phyloP scores from a whole-genome alignment of 2,329 filamentous ascomycete species.

The Aspergillus fumigatiaffinis region DNA sequence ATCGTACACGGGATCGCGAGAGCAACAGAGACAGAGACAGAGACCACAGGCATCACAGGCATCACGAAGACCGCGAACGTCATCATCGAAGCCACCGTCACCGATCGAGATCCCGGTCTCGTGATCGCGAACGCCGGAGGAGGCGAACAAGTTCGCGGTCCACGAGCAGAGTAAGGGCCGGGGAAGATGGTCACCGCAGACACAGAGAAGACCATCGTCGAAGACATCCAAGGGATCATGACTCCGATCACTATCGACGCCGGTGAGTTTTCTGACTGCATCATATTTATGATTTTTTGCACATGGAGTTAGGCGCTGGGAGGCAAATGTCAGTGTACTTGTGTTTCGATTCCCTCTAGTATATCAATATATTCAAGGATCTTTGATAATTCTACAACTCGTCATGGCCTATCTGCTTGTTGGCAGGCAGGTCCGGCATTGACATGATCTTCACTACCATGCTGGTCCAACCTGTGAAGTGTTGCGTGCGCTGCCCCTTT shows the following conservation, averaged over 20 bases:
- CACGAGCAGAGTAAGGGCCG: constrained; percentile 25
- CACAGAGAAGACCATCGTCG: constrained; percentile 23
- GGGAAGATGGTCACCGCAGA: constrained; percentile 21
- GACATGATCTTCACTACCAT: constrained; percentile 96
- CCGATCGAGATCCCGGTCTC: constrained; percentile 27
- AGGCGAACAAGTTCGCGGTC: constrained; percentile 26
- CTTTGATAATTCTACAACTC: constrained; percentile 41
- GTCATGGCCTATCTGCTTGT: constrained; percentile 38
- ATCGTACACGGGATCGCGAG: constrained; percentile 26
- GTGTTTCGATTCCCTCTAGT: constrained; percentile 3
- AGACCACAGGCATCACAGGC: constrained; percentile 44
- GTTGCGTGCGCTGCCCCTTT: constrained; percentile 88
- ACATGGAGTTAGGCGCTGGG: constrained; percentile 14
- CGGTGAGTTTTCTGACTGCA: constrained; percentile 14
- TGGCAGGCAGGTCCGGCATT: constrained; percentile 66
- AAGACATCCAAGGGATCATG: constrained; percentile 24
- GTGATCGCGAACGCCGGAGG: constrained; percentile 22
- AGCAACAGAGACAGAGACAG: constrained; percentile 26
- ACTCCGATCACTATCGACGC: constrained; percentile 22
- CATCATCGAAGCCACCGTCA: constrained; percentile 32
- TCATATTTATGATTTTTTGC: neutral
- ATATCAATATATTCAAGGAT: constrained; percentile 11
- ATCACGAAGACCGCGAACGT: constrained; percentile 28
- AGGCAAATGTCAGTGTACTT: constrained; percentile 10
- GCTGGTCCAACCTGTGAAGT: constrained; percentile 99